Base-by-base conservation (phyloP, 2,329 filamentous ascomycete genomes). In the Cladophialophora carrionii region DNA sequence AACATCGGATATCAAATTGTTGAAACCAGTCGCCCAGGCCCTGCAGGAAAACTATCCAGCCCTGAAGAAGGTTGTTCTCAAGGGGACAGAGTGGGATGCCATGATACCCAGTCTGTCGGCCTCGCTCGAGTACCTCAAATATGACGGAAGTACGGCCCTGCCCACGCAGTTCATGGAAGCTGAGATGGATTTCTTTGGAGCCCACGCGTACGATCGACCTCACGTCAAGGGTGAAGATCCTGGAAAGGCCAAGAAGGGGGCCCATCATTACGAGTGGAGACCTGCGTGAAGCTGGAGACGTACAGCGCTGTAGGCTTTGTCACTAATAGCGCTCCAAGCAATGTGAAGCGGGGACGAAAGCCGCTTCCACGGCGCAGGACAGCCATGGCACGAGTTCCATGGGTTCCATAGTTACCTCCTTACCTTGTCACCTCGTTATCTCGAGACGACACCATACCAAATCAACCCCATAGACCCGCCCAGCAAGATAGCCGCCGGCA, bases 381-480 rank as follows among this genome's bases (percentile, higher is more conserved):
- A 29, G 26, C 26, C 6, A 29, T 29, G 3, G 26, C 26, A 29
- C 3, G 26, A 29, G 6, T 29, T 29, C 6, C 26, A n/a, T n/a
- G n/a, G n/a, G n/a, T n/a, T n/a, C n/a, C n/a, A n/a, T n/a, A n/a
- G n/a, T n/a, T n/a, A n/a, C n/a, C n/a, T 29, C 26, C 6, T 29
- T 3, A 3, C 26, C 26, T 6, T 29, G 26, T 29, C 3, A 29
- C 26, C 6, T 29, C 6, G 26, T 6, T 24, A 41, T 1, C 54
- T 46, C n/a, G 54, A n/a, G 10, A 32, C 55, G 56, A 64, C 80
- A 0, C 76, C 82, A 72, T 80, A 83, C 75, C 82, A 77, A 56
- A 78, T 74, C 62, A 84, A 65, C 0, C 82, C 82, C 70, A 83
- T 71, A 10, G 78, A 72, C 3, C 77, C 82, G 0, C 82, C 82